Base-by-base conservation (phyloP, 495 filamentous ascomycete species). In the Podospora sp. region DNA sequence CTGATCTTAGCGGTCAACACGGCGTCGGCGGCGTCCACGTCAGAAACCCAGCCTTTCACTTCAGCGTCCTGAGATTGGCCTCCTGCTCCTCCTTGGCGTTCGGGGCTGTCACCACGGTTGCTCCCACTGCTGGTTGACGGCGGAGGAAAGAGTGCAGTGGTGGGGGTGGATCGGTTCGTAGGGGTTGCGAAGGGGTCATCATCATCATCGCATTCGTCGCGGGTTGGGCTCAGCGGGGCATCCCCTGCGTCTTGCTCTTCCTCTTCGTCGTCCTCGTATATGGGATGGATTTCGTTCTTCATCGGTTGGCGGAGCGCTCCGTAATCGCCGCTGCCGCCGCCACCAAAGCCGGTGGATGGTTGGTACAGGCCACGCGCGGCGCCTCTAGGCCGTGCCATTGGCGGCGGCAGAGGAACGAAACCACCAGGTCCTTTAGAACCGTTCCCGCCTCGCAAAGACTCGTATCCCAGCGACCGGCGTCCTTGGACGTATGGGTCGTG, bases 181-280 rank as follows among this genome's bases (percentile, higher is more conserved):
- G 82, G 81, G 9, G 82, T 83, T 8, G 76, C 26, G 69, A 84
- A 84, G 0, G 82, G 82, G 67, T 84, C 81, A 2, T 78, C 70
- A 26, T 71, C 70, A 50, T 76, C 71, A 6, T 51, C 2, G 21
- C 29, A 36, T n/a, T 49, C 24, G 52, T 57, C 40, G 71, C 65
- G 49, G 46, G 68, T 69, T 6, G 65, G 73, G 60, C 65, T 70
- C 12, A 60, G 51, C 11, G 49, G 63, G 22, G 65, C 67, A 55
- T 50, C 68, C 0, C 60, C 62, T 55, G 63, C 46, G 21, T 72
- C 71, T 20, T 66, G 68, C 1, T 67, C 72, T 11, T 82, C 87
- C 60, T 93, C 91, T 50, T 96, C 93, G 60, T 91, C 88, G 0
- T 84, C 82, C 67, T 88, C 85, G 62, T 84, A 82, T 58, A 88